These are phyloP conservation scores for Didymosphaeria variabile DNA, from an alignment of 2,329 filamentous ascomycete species.

Conservation along the genomic window DNA sequence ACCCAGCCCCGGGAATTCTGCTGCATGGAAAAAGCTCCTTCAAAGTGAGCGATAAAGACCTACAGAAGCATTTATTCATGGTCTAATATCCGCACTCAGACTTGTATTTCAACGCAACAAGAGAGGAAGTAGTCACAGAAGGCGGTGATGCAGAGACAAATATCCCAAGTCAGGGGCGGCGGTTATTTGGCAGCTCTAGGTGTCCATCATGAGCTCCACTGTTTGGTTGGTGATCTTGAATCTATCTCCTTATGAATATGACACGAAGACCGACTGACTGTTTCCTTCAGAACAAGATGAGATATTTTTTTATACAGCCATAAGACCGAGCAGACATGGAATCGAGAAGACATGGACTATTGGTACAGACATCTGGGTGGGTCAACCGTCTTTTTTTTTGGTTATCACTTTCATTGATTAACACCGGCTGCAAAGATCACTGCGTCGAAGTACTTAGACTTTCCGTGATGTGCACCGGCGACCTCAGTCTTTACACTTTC, in stretches of 20 bases:
- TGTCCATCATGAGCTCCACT: slow-evolving; percentile 3
- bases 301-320: slow-evolving; percentile 3
- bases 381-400: not conserved
- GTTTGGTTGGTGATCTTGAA: not conserved
- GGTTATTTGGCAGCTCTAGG: not conserved
- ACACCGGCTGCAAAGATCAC: not conserved
- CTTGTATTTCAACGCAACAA: not conserved
- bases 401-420: not conserved
- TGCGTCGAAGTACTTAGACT: not conserved
- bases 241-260: too few species aligned
- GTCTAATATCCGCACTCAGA: not conserved
- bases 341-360: not conserved
- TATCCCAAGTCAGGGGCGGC: not conserved
- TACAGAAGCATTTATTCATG: not conserved
- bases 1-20: not conserved
- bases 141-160: not conserved
- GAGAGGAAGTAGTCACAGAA: not conserved
- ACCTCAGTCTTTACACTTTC: slow-evolving; percentile 1
- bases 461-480: not conserved
- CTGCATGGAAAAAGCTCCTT: not conserved
- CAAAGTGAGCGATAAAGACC: not conserved
- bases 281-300: not conserved
- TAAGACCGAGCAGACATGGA: not conserved
- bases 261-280: too few species aligned
- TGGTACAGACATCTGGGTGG: not conserved